These are phyloP conservation scores for Globisporangium cystogenes DNA, from an alignment of 352 stramenopile genomes.

Conservation along the genomic window DNA sequence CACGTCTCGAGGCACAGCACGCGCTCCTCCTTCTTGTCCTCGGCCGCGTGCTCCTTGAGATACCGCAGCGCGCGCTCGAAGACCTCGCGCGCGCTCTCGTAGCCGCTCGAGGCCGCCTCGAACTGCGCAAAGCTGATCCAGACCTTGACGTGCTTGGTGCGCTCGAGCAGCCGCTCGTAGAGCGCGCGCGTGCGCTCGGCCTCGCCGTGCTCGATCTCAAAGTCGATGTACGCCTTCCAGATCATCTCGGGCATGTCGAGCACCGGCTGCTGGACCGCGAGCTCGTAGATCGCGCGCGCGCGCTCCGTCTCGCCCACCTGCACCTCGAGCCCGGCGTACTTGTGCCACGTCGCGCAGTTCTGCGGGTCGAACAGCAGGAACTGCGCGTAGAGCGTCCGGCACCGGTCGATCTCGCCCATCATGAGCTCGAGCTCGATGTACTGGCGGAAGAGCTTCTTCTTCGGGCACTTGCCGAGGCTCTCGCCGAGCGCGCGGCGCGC, in stretches of 20 bases:
- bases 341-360: conserved; percentile 93
- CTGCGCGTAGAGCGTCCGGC: conserved; percentile 86
- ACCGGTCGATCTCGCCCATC: conserved; percentile 98
- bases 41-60: conserved; percentile 77
- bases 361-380: conserved; percentile 79
- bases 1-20: conserved; percentile 97
- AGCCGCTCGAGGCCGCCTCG: conserved; percentile 52
- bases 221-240: conserved; percentile 99
- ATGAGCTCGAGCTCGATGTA: conserved; percentile 97
- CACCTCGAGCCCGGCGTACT: conserved; percentile 95
- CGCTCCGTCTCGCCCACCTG: conserved; percentile 94
- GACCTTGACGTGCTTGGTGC: conserved; percentile 97
- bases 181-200: conserved; percentile 86
- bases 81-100: conserved; percentile 78
- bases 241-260: conserved; percentile 99
- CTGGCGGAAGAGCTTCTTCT: conserved; percentile 89
- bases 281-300: conserved; percentile 94
- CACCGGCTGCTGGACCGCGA: conserved; percentile 92
- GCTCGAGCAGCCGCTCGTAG: conserved; percentile 96
- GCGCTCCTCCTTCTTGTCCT: conserved; percentile 91
- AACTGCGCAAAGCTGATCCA: conserved; percentile 92
- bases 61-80: conserved; percentile 90
- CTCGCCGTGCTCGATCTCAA: conserved; percentile 92
- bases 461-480: conserved; percentile 92
- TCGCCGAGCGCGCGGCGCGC: conserved; percentile 92